phyloP scores from a whole-genome alignment of 139 green algal species.

The Closterium sp. region DNA sequence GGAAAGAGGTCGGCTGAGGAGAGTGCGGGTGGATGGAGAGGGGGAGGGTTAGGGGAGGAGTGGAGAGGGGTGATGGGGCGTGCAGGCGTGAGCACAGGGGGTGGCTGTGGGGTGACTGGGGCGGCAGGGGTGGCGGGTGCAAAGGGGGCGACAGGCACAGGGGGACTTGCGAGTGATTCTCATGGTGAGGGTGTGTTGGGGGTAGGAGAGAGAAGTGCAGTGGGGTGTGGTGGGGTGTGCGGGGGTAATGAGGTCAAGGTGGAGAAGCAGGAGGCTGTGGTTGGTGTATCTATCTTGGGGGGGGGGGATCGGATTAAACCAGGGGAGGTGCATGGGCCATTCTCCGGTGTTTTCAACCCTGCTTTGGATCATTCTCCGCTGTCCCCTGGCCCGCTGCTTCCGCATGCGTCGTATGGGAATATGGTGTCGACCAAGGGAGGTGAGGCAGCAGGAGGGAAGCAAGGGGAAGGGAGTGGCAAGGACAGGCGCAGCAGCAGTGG shows the following conservation, averaged over 20 bases:
- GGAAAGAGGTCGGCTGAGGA: not conserved
- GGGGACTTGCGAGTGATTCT: not conserved
- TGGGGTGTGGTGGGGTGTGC: not conserved
- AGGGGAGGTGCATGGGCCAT: not conserved
- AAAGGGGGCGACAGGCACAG: not conserved
- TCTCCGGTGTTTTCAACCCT: not conserved
- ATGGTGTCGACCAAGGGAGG: not conserved
- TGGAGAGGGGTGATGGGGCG: not conserved
- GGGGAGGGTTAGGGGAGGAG: not conserved
- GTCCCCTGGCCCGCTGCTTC: too few relatives aligned
- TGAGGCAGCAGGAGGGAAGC: not conserved
- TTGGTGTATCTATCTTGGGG: too few relatives aligned
- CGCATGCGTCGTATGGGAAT: not conserved
- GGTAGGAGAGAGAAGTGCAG: not conserved
- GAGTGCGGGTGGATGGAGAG: not conserved
- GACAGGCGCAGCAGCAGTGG: not conserved
- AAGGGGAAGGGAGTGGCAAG: not conserved
- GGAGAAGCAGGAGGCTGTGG: not conserved
- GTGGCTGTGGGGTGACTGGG: not conserved
- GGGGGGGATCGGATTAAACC: too few relatives aligned
- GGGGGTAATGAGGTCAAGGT: not conserved
- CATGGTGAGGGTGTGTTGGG: not conserved
- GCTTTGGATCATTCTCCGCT: not conserved
- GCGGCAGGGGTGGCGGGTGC: not conserved
- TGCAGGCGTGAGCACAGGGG: not conserved